A percentile compares a stretch with the other conserved stretches of the same genome.
Conservation (phyloP, 2,329 filamentous ascomycete species). For the Boeremia lycopersici region DNA sequence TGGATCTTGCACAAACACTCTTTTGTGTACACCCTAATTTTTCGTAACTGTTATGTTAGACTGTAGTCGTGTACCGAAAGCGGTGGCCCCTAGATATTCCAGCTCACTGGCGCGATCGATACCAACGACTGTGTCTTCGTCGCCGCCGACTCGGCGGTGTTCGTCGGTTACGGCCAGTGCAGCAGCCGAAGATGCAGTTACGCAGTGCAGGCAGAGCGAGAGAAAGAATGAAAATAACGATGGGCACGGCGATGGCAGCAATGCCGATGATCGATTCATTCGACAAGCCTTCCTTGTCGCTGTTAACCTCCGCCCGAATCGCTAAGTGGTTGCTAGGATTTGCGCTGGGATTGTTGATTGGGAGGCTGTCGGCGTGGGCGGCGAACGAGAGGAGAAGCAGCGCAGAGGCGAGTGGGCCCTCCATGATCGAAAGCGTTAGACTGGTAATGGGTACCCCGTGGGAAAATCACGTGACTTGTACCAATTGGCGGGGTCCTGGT, state of each 20-base stretch:
- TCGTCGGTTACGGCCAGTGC: not conserved
- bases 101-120: not conserved
- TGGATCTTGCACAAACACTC: too few species aligned
- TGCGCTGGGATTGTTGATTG: not conserved
- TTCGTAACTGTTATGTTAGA: too few species aligned
- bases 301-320: not conserved
- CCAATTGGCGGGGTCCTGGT: too few species aligned
- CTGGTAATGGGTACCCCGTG: not conserved
- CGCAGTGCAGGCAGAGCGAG: not conserved
- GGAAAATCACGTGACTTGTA: too few species aligned
- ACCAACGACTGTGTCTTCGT: not conserved
- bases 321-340: not conserved
- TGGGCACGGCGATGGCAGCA: not conserved
- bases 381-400: not conserved
- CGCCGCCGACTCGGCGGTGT: not conserved
- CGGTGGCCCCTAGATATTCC: not conserved
- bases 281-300: not conserved
- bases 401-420: not conserved
- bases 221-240: not conserved
- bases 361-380: not conserved
- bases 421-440: not conserved
- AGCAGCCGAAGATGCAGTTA: not conserved
- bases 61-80: too few species aligned
- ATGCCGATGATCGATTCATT: constrained; percentile 1
- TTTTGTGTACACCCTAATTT: too few species aligned